These are phyloP conservation scores for Cubamyces lactineus DNA, from an alignment of 768 basidiomycete species.

Conservation along the genomic window DNA sequence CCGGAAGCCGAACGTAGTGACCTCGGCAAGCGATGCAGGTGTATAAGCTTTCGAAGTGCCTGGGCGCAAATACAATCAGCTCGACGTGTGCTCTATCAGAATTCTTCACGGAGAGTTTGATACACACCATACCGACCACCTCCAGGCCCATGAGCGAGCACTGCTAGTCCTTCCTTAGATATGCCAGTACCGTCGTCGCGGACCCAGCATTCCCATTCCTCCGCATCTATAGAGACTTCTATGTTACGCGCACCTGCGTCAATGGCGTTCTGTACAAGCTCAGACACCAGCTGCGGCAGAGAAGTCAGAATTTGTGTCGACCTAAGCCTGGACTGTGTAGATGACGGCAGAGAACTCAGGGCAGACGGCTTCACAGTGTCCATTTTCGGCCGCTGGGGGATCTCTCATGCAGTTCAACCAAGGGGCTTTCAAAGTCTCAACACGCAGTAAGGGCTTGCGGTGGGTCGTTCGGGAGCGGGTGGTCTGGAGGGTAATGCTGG, in stretches of 20 bases:
- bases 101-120: neutral
- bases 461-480: no score
- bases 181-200: conserved; percentile 87
- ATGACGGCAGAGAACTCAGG: conserved; percentile 47
- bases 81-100: neutral
- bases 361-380: neutral
- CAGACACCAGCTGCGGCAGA: conserved; percentile 75
- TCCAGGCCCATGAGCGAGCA: conserved; percentile 55
- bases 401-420: no score
- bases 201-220: conserved; percentile 84
- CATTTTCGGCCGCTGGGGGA: no score
- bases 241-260: conserved; percentile 77
- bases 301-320: conserved; percentile 87
- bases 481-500: no score
- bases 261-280: conserved; percentile 88
- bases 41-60: conserved; percentile 76
- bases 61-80: conserved; percentile 34
- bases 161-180: conserved; percentile 55
- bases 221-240: conserved; percentile 72
- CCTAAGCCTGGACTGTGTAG: conserved; percentile 73
- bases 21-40: conserved; percentile 49
- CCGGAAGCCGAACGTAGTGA: conserved; percentile 84
- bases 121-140: conserved; percentile 70
- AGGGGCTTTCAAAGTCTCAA: no score
- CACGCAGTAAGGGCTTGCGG: no score